Evolutionary conservation across 2,329 filamentous ascomycete genomes (phyloP).

Genomic region (Thyridium curvatum): DNA sequence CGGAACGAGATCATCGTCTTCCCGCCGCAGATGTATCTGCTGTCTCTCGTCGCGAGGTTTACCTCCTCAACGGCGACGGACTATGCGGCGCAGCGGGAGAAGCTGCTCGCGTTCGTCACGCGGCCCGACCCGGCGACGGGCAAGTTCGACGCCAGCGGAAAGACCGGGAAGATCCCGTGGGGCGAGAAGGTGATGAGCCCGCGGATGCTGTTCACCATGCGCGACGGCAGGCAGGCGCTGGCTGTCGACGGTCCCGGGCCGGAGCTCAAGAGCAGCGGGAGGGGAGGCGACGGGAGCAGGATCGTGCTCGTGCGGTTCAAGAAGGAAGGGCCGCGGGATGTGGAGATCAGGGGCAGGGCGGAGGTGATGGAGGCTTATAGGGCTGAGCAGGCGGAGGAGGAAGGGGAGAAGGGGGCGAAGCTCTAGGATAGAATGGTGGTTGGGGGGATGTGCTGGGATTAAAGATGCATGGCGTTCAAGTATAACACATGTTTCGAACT

Average conservation of each 20-base stretch:
- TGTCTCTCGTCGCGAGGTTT: constrained; percentile 51
- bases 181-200: constrained; percentile 58
- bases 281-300: constrained; percentile 52
- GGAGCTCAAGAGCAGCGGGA: constrained; percentile 40
- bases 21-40: constrained; percentile 79
- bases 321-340: constrained; percentile 42
- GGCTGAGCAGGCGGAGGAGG: constrained; percentile 14
- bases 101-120: constrained; percentile 46
- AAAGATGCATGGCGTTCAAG: too few relatives aligned
- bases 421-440: too few relatives aligned
- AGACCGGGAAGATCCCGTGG: constrained; percentile 44
- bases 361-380: constrained; percentile 43
- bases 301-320: constrained; percentile 51
- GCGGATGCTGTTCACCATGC: constrained; percentile 29
- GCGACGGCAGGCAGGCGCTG: constrained; percentile 43
- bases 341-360: constrained; percentile 44
- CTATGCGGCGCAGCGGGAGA: constrained; percentile 42
- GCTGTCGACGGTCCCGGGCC: constrained; percentile 51
- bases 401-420: constrained; percentile 3
- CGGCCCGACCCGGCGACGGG: constrained; percentile 27
- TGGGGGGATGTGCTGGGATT: too few relatives aligned
- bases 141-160: constrained; percentile 24
- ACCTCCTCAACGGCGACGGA: background rate
- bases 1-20: constrained; percentile 72
- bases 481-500: too few relatives aligned